phyloP scores from a whole-genome alignment of 1,284 basidiomycete species.

The Pyrrhoderma lamaoense region DNA sequence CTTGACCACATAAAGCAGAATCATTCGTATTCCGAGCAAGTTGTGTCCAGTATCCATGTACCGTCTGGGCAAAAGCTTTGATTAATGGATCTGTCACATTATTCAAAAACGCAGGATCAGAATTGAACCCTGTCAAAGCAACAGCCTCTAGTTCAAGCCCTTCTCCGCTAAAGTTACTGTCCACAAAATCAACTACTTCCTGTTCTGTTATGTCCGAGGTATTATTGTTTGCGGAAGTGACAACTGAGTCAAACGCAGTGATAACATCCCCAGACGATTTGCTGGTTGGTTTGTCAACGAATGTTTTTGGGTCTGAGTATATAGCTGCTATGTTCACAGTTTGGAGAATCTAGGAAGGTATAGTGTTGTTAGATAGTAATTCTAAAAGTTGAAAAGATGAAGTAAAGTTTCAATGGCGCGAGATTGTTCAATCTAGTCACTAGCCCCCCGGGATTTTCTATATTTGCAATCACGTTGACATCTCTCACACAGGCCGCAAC shows the following conservation, averaged over 20 bases:
- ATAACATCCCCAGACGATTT: constrained; percentile 63
- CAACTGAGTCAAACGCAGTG: constrained; percentile 37
- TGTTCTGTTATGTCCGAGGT: constrained; percentile 43
- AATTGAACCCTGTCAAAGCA: constrained; percentile 54
- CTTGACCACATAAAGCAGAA: constrained; percentile 52
- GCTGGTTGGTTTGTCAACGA: constrained; percentile 86
- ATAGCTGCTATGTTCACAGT: constrained; percentile 75
- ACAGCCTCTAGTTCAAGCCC: constrained; percentile 74
- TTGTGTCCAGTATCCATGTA: constrained; percentile 78
- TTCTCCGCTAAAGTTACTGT: constrained; percentile 77
- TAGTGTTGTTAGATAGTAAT: background rate
- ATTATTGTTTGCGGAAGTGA: constrained; percentile 18
- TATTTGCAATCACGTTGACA: too few species aligned
- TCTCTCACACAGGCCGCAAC: too few species aligned
- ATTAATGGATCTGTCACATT: constrained; percentile 69
- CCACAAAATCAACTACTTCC: constrained; percentile 61
- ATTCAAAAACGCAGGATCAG: constrained; percentile 59
- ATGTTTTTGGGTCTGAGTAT: constrained; percentile 81
- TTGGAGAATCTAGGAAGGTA: constrained; percentile 52
- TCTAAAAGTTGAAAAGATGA: background rate
- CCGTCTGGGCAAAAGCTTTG: constrained; percentile 66
- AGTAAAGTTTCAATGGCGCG: too few species aligned
- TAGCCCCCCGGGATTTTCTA: too few species aligned
- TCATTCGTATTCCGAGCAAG: constrained; percentile 72
- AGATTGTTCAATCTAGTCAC: background rate